phyloP scores from a whole-genome alignment of 2,329 filamentous ascomycete species.

The Didymella exigua region DNA sequence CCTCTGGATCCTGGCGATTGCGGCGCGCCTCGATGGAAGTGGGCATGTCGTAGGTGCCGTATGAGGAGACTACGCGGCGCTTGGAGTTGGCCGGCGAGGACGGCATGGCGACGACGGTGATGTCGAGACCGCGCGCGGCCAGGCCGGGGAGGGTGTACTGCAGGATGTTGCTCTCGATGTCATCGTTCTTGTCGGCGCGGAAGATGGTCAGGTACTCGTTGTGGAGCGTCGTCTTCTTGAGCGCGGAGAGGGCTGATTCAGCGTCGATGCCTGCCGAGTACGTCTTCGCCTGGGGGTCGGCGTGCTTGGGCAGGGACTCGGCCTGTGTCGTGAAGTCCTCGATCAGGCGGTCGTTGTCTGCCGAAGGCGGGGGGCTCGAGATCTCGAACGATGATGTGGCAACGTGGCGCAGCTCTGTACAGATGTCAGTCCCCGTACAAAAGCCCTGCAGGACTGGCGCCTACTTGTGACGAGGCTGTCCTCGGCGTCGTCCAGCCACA shows the following conservation, averaged over 20 bases:
- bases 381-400: slow-evolving; percentile 38
- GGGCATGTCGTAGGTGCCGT: slow-evolving; percentile 44
- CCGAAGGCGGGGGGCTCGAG: slow-evolving; percentile 36
- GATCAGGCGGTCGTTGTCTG: slow-evolving; percentile 45
- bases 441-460: slow-evolving; percentile 1
- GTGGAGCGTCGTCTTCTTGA: slow-evolving; percentile 28
- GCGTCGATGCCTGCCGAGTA: slow-evolving; percentile 34
- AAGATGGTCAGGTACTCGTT: slow-evolving; percentile 41
- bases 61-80: slow-evolving; percentile 38
- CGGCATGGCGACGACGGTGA: slow-evolving; percentile 49
- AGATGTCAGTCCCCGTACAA: slow-evolving; percentile 21
- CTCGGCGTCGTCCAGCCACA: slow-evolving; percentile 51
- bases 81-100: slow-evolving; percentile 37
- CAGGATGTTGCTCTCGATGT: slow-evolving; percentile 21
- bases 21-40: slow-evolving; percentile 27
- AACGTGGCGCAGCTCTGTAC: not conserved
- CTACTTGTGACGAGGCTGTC: slow-evolving; percentile 42
- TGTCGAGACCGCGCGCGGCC: slow-evolving; percentile 29
- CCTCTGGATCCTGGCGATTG: slow-evolving; percentile 39
- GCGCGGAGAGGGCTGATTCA: slow-evolving; percentile 25
- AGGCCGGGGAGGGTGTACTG: slow-evolving; percentile 22
- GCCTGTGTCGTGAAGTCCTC: slow-evolving; percentile 46
- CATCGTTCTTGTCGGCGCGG: slow-evolving; percentile 31
- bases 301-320: slow-evolving; percentile 34
- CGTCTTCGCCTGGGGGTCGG: slow-evolving; percentile 35